Percentiles rank a stretch among this genome's conserved stretches.
Evolutionary conservation across 805 yeast genomes (phyloP).

Genomic region (Cyberlindnera euphorbiiphila): DNA sequence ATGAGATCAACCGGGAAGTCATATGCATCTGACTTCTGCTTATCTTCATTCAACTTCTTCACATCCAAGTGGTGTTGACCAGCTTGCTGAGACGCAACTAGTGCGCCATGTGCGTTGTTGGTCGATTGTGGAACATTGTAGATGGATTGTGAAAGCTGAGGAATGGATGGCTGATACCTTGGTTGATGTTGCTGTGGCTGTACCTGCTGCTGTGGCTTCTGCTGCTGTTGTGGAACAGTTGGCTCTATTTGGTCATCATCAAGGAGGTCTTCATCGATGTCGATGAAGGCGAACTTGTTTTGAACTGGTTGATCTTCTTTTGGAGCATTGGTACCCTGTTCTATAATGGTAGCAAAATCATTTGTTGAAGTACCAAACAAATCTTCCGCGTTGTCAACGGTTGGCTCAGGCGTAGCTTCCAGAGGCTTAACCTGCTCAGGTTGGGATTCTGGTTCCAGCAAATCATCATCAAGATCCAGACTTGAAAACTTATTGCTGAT

Average conservation of each 20-base stretch:
- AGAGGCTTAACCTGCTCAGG: neutral
- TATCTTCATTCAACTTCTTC: conserved; percentile 39
- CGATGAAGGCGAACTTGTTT: conserved; percentile 31
- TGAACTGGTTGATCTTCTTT: too few relatives aligned
- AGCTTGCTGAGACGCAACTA: conserved; percentile 5
- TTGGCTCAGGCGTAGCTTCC: neutral
- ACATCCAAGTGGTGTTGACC: conserved; percentile 22
- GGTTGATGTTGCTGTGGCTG: neutral
- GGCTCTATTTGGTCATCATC: conserved; percentile 36
- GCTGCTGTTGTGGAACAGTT: conserved; percentile 1
- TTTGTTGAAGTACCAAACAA: conserved; percentile 6
- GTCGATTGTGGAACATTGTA: conserved; percentile 4
- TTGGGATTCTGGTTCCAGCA: conserved; percentile 12
- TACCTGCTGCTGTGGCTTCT: conserved; percentile 1
- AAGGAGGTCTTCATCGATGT: conserved; percentile 33
- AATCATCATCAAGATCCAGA: conserved; percentile 17
- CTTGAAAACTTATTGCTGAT: conserved; percentile 5
- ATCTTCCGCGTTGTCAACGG: neutral
- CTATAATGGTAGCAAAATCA: conserved; percentile 4
- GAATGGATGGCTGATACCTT: neutral
- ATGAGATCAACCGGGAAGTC: conserved; percentile 65
- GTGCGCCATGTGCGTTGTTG: neutral
- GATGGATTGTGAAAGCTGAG: neutral
- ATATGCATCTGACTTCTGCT: conserved; percentile 69
- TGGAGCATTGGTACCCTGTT: neutral